Evolutionary conservation across 2,329 filamentous ascomycete genomes (phyloP).

Genomic region (Xylaria arbuscula): DNA sequence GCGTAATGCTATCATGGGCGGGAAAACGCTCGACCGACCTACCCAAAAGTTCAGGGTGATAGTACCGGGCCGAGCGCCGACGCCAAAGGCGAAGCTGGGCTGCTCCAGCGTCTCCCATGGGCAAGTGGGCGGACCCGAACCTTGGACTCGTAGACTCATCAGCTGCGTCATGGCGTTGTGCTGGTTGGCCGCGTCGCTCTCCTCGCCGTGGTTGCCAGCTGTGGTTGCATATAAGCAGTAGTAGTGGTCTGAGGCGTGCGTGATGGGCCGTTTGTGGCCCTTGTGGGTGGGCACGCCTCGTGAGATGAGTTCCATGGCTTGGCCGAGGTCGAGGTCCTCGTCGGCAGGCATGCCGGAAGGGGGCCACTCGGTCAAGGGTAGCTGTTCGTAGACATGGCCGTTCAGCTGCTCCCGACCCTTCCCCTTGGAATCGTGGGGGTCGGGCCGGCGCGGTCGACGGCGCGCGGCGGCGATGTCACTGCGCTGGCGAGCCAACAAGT

Average conservation of each 20-base stretch:
- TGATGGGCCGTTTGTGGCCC: conserved; percentile 64
- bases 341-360: conserved; percentile 61
- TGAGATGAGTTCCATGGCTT: conserved; percentile 68
- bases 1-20: conserved; percentile 66
- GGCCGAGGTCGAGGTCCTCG: conserved; percentile 63
- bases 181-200: conserved; percentile 59
- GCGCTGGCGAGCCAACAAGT: conserved; percentile 47
- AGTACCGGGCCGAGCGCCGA: conserved; percentile 74
- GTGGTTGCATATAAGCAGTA: conserved; percentile 67
- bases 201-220: conserved; percentile 56
- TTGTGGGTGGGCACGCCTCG: conserved; percentile 67
- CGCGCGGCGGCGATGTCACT: conserved; percentile 49
- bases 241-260: conserved; percentile 66
- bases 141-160: conserved; percentile 65
- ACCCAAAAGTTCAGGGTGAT: conserved; percentile 78
- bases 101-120: conserved; percentile 81
- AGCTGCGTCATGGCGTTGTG: conserved; percentile 69
- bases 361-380: conserved; percentile 66
- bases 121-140: conserved; percentile 53
- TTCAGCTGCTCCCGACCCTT: conserved; percentile 54
- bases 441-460: conserved; percentile 57
- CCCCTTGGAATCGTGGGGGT: conserved; percentile 53
- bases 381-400: conserved; percentile 47
- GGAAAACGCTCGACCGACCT: conserved; percentile 66
- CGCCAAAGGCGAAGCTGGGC: conserved; percentile 76